Evolutionary conservation across 805 yeast species (phyloP).

Genomic region (Vanderwaltozyma yarrowii): DNA sequence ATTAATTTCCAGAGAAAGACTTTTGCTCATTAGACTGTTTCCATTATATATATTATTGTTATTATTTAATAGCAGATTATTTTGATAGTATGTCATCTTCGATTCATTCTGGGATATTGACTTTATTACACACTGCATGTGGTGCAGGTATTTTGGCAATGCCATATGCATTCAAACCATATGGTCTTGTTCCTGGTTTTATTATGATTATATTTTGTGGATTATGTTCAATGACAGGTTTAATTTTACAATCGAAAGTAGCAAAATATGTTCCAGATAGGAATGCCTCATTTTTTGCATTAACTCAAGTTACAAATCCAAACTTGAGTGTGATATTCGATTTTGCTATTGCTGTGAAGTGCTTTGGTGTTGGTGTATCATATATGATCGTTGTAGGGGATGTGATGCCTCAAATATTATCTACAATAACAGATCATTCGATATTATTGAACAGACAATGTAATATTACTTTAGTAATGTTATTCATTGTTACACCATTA

Average conservation of each 20-base stretch:
- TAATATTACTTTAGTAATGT: constrained; percentile 54
- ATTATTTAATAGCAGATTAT: too few species aligned
- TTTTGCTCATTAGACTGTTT: too few species aligned
- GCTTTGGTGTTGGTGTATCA: constrained; percentile 62
- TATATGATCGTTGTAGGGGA: constrained; percentile 65
- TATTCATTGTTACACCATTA: constrained; percentile 36
- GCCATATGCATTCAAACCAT: constrained; percentile 51
- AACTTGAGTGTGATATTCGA: constrained; percentile 52
- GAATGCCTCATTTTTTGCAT: constrained; percentile 55
- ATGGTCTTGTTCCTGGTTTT: constrained; percentile 23
- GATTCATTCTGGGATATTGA: constrained; percentile 24
- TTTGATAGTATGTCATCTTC: constrained; percentile 25
- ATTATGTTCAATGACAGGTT: constrained; percentile 33
- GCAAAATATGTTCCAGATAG: constrained; percentile 40
- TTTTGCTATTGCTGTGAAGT: constrained; percentile 57
- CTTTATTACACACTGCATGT: constrained; percentile 29
- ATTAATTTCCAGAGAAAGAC: too few species aligned
- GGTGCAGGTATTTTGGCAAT: constrained; percentile 66
- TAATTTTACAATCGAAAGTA: constrained; percentile 51
- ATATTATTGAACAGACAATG: constrained; percentile 37
- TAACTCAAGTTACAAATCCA: constrained; percentile 53
- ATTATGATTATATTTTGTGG: constrained; percentile 21
- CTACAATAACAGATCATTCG: constrained; percentile 23
- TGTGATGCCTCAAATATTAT: constrained; percentile 48
- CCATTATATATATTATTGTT: too few species aligned